These are phyloP conservation scores for Auricularia heimuer DNA, from an alignment of 768 basidiomycete species.

Conservation along the genomic window DNA sequence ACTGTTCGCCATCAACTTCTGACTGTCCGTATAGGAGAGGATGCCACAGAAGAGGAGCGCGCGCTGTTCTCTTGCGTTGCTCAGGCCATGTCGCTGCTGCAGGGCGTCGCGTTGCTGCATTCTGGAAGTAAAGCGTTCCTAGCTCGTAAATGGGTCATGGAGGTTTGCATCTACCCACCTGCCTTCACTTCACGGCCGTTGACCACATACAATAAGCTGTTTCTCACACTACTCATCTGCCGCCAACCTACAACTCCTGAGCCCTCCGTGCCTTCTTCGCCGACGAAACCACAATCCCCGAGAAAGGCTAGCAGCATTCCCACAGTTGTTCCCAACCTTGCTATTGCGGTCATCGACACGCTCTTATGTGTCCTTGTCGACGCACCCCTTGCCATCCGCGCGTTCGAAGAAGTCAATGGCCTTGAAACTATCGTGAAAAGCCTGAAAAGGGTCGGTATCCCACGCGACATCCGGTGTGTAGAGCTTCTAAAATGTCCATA, in stretches of 20 bases:
- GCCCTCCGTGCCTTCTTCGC: slow-evolving; percentile 17
- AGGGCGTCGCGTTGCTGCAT: slow-evolving; percentile 69
- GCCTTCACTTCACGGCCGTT: not conserved
- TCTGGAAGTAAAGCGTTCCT: slow-evolving; percentile 56
- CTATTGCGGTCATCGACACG: slow-evolving; percentile 71
- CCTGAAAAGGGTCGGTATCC: slow-evolving; percentile 74
- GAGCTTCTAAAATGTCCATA: too few species aligned
- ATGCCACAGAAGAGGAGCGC: slow-evolving; percentile 38
- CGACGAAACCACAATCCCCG: slow-evolving; percentile 4
- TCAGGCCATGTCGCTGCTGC: slow-evolving; percentile 57
- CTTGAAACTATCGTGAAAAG: slow-evolving; percentile 79
- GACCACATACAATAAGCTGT: slow-evolving; percentile 35
- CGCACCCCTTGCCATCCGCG: slow-evolving; percentile 59
- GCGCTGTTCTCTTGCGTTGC: slow-evolving; percentile 43
- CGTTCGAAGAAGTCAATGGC: slow-evolving; percentile 69
- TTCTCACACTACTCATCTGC: slow-evolving; percentile 60
- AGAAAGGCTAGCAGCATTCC: slow-evolving; percentile 9
- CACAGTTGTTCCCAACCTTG: slow-evolving; percentile 36
- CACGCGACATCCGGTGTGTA: slow-evolving; percentile 76
- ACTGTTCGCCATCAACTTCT: not conserved
- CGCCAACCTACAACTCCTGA: slow-evolving; percentile 50
- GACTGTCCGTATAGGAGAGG: slow-evolving; percentile 19
- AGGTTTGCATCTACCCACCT: slow-evolving; percentile 35
- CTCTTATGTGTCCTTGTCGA: slow-evolving; percentile 86
- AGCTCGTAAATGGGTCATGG: slow-evolving; percentile 54